These are phyloP conservation scores for Venturiaceae sp. DNA, from an alignment of 2,329 filamentous ascomycete genomes.

Conservation along the genomic window DNA sequence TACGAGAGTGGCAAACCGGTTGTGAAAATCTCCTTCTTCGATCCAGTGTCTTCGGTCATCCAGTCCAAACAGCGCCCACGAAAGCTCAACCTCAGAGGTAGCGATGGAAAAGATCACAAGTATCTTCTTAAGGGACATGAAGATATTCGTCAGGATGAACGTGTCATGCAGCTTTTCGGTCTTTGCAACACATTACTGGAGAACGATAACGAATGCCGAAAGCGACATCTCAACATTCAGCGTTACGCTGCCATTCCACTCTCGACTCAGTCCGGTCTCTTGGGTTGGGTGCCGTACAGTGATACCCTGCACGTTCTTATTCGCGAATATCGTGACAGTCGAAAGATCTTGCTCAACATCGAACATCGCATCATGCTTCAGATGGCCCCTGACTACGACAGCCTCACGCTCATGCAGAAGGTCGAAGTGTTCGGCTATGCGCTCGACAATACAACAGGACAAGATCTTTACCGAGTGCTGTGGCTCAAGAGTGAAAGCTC, in stretches of 20 bases:
- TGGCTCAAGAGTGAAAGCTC: conserved; percentile 99
- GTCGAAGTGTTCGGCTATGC: conserved; percentile 99
- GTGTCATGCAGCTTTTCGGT: conserved; percentile 98
- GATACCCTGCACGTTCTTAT: conserved; percentile 96
- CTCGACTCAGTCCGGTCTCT: conserved; percentile 87
- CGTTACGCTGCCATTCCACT: conserved; percentile 93
- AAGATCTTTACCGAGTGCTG: conserved; percentile 93
- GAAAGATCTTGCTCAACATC: conserved; percentile 97
- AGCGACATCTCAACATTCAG: conserved; percentile 93
- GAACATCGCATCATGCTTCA: conserved; percentile 99
- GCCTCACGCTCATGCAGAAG: conserved; percentile 98
- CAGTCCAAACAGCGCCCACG: conserved; percentile 93
- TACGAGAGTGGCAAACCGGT: conserved; percentile 75
- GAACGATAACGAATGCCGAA: conserved; percentile 92
- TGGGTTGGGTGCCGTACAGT: conserved; percentile 96
- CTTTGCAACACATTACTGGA: conserved; percentile 91
- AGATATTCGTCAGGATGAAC: conserved; percentile 96
- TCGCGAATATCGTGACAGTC: conserved; percentile 90
- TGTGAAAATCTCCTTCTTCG: conserved; percentile 80
- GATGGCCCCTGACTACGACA: conserved; percentile 98
- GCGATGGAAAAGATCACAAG: conserved; percentile 77
- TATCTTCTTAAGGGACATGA: conserved; percentile 98
- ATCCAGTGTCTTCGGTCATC: conserved; percentile 82
- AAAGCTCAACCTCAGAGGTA: conserved; percentile 79
- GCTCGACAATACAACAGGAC: conserved; percentile 96